Conservation (phyloP, 305 asterid species). For the Fraxinus baroniana region DNA sequence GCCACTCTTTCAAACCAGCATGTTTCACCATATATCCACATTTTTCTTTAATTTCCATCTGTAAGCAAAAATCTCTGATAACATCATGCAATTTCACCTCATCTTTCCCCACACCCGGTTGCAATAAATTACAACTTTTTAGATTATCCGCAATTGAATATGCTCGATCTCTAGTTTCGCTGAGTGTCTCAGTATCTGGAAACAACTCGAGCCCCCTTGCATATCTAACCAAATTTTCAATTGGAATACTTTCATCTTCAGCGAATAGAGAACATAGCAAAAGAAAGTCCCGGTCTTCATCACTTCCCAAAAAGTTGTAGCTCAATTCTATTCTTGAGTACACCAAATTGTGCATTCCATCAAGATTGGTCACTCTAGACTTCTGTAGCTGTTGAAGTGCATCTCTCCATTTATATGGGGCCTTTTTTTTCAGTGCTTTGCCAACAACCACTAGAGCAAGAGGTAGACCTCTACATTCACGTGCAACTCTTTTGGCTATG, state of each 20-base stretch:
- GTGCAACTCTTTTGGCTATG: not conserved
- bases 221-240: conserved; percentile 16
- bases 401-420: not conserved
- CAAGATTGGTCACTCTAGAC: not conserved
- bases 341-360: not conserved
- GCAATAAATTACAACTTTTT: not conserved
- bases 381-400: not conserved
- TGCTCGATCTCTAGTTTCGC: not conserved
- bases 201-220: conserved; percentile 9
- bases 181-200: not conserved
- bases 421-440: not conserved
- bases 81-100: conserved; percentile 1
- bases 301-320: not conserved
- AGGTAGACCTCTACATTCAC: conserved; percentile 18
- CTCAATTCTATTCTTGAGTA: not conserved
- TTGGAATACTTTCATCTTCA: conserved; percentile 13
- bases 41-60: not conserved
- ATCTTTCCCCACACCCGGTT: not conserved
- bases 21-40: not conserved
- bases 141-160: not conserved
- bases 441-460: conserved; percentile 7
- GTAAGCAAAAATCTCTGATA: not conserved
- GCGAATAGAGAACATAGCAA: conserved; percentile 12
- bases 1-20: not conserved
- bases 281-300: not conserved